Conservation (phyloP, 169 alveolate genomes). For the Plasmodium ovale region DNA sequence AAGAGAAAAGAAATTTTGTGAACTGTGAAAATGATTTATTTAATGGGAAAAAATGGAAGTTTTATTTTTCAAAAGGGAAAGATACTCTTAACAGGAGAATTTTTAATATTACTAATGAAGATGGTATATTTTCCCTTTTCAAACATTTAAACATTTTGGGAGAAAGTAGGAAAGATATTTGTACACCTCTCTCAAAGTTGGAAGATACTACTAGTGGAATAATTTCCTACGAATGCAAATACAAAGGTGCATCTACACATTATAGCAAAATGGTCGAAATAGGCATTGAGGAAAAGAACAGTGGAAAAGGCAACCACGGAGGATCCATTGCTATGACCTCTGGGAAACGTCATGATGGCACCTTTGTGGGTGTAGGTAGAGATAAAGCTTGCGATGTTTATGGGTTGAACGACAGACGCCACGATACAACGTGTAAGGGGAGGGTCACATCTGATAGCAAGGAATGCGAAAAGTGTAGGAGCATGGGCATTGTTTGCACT, state of each 20-base stretch:
- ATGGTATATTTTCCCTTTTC: constrained; percentile 31
- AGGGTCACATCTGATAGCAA: too few relatives aligned
- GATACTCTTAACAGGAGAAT: constrained; percentile 8
- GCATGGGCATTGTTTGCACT: too few relatives aligned
- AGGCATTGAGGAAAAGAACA: too few relatives aligned
- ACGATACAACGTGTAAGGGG: too few relatives aligned
- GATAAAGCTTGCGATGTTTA: too few relatives aligned
- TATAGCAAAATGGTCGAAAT: too few relatives aligned
- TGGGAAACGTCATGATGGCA: too few relatives aligned
- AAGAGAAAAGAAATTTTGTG: constrained; percentile 18
- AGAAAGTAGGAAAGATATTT: constrained; percentile 8
- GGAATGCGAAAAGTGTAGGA: too few relatives aligned
- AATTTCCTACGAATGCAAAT: not conserved
- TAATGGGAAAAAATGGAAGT: constrained; percentile 6
- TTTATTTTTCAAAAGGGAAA: constrained; percentile 39
- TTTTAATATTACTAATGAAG: constrained; percentile 32
- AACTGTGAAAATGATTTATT: constrained; percentile 53
- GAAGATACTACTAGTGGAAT: not conserved
- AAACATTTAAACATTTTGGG: constrained; percentile 28
- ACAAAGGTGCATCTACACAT: constrained; percentile 3
- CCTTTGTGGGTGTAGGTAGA: too few relatives aligned
- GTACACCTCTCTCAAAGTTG: not conserved
- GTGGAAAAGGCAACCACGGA: too few relatives aligned
- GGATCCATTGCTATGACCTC: too few relatives aligned
- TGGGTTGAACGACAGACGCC: too few relatives aligned